Evolutionary conservation across 257 asterid species (phyloP), one percentile per base, ranked within the genome.

Genomic region (Galeopsis tetrahit): DNA sequence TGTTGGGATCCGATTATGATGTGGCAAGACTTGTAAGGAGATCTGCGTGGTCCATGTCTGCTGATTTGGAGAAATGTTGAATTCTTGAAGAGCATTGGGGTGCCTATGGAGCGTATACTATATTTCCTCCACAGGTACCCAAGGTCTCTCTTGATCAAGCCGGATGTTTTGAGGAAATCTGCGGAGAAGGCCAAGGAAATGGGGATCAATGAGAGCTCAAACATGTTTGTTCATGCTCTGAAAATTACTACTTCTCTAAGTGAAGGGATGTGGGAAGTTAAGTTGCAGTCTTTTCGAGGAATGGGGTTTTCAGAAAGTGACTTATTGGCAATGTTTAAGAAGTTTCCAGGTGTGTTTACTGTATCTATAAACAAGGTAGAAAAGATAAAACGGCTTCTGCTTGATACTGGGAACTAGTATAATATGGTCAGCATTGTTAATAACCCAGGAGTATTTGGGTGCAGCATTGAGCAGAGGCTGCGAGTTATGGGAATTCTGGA

Each of bases 31-130:
- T 82, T 11, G 10, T 79, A 11, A 76, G 13, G 43, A 15, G 1
- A 21, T 63, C 71, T 38, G 62, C 80, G 14, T 46, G 77, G 52
- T 71, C 48, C 21, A 11, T 77, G 71, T 14, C 5, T 33, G 14
- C 6, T 39, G 73, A 82, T 73, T 63, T 79, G 68, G 69, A 77
- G 62, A 82, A 82, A 85, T 63, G 67, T 85, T 7, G 67, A 80
- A 42, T 64, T 72, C n/a, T 44, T 85, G 69, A 62, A 71, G 81
- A 80, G 80, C 35, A 63, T 80, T 48, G 89, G 89, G 7, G n/a
- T 82, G 14, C 62, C 68, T 8, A 56, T 17, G 70, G 64, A 74
- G 3, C 81, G 69, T 56, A 59, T 80, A 7, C 48, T 7, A 5
- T 13, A 2, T 10, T 10, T 6, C 14, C 7, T 82, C 5, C 58